Conservation (phyloP, 148 eudicot species). For the Talinum fruticosum region DNA sequence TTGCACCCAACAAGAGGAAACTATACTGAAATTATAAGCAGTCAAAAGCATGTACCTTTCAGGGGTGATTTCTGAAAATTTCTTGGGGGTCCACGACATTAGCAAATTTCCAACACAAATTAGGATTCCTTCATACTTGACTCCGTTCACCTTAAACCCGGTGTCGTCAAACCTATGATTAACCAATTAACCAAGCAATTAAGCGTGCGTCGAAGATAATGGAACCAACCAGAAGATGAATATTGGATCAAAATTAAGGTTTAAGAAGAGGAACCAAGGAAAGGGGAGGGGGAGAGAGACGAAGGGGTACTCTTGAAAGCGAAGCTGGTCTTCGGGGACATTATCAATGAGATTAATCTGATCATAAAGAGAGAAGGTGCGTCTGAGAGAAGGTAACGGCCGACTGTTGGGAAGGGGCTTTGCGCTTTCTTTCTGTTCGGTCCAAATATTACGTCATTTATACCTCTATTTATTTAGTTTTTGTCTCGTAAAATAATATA, state of each 20-base stretch:
- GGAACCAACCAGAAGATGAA: neutral
- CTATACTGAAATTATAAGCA: neutral
- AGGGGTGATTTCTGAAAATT: constrained; percentile 61
- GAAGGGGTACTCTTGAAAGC: constrained; percentile 63
- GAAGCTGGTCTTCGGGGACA: constrained; percentile 87
- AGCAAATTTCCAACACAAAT: constrained; percentile 83
- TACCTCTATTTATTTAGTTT: no score
- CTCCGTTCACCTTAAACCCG: constrained; percentile 81
- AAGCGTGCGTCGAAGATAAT: no score
- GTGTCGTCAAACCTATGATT: constrained; percentile 59
- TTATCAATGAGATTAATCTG: constrained; percentile 90
- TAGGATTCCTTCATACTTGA: constrained; percentile 75
- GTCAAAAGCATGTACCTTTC: constrained; percentile 48
- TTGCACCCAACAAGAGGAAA: neutral
- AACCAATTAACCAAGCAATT: neutral
- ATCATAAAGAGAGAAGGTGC: constrained; percentile 92
- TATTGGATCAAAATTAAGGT: neutral
- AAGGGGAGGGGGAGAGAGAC: neutral
- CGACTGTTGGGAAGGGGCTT: constrained; percentile 28
- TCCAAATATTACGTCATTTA: no score
- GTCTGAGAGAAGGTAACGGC: constrained; percentile 73
- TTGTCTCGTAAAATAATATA: no score
- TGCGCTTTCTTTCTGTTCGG: no score
- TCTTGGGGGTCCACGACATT: constrained; percentile 76
- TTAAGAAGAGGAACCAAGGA: neutral